A percentile compares a stretch with the other conserved stretches of the same genome.
Evolutionary conservation across 2,329 filamentous ascomycete genomes (phyloP).

Genomic region (Nemania sp.): DNA sequence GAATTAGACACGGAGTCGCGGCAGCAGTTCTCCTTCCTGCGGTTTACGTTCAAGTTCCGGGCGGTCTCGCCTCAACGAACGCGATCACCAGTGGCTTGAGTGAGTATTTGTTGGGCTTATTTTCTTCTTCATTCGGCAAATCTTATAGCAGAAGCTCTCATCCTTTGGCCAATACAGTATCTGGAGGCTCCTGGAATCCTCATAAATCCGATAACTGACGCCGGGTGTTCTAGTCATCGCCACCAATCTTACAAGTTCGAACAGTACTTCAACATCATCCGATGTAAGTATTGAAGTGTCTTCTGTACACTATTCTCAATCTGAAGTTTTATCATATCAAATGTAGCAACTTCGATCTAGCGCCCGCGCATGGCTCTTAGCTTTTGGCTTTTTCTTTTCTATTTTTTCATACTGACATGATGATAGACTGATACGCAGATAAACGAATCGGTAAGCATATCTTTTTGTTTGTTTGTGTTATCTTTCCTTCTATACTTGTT

Average conservation of each 20-base stretch:
- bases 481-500: neutral
- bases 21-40: conserved; percentile 87
- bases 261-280: conserved; percentile 49
- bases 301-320: neutral
- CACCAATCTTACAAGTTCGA: conserved; percentile 62
- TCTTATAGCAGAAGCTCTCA: too few relatives aligned
- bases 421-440: conserved; percentile 22
- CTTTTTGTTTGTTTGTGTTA: too few relatives aligned
- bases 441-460: conserved; percentile 35
- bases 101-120: too few relatives aligned
- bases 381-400: neutral
- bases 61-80: conserved; percentile 70
- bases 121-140: too few relatives aligned
- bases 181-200: too few relatives aligned
- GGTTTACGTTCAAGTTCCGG: conserved; percentile 80
- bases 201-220: too few relatives aligned
- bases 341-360: too few relatives aligned
- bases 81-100: conserved; percentile 69
- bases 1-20: conserved; percentile 75
- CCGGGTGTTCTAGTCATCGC: too few relatives aligned
- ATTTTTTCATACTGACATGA: conserved; percentile 23
- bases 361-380: too few relatives aligned
- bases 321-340: neutral
- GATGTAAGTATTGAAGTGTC: conserved; percentile 35
- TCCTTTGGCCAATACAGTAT: too few relatives aligned